Evolutionary conservation across 495 filamentous ascomycete species (phyloP).

Genomic region (Symbiotaphrina buchneri): DNA sequence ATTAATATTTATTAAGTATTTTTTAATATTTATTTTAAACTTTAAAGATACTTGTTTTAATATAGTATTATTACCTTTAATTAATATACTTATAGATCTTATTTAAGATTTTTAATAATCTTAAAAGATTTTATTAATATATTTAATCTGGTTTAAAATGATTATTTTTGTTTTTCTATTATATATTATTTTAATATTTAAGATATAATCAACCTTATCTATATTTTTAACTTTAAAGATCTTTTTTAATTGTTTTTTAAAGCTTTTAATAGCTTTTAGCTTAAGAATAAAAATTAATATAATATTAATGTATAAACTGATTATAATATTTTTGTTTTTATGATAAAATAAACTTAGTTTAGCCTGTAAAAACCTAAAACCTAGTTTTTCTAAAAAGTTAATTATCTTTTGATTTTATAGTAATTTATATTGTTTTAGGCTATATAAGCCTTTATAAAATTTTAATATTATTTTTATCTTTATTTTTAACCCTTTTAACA

Average conservation of each 20-base stretch:
- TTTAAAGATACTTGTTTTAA: too few relatives aligned
- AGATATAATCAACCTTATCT: background rate
- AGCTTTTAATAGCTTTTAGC: constrained; percentile 1
- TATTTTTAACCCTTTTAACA: background rate
- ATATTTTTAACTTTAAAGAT: constrained; percentile 3
- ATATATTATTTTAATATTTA: background rate
- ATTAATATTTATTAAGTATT: too few relatives aligned
- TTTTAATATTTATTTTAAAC: too few relatives aligned
- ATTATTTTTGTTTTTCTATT: background rate
- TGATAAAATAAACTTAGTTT: constrained; percentile 5
- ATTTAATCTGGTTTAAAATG: constrained; percentile 2
- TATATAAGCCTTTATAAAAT: constrained; percentile 6
- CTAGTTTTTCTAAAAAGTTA: constrained; percentile 4
- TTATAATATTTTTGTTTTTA: constrained; percentile 5
- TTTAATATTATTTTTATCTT: background rate
- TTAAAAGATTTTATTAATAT: constrained; percentile 2
- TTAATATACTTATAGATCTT: too few relatives aligned
- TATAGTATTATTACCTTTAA: too few relatives aligned
- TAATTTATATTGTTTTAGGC: constrained; percentile 7
- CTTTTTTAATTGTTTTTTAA: constrained; percentile 1
- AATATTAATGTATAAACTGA: constrained; percentile 7
- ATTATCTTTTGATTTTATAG: constrained; percentile 6
- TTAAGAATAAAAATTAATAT: constrained; percentile 5
- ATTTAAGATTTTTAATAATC: too few relatives aligned
- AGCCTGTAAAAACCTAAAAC: constrained; percentile 3